These are phyloP conservation scores for Aspergillus indologenus DNA, from an alignment of 495 filamentous ascomycete species.

Conservation along the genomic window DNA sequence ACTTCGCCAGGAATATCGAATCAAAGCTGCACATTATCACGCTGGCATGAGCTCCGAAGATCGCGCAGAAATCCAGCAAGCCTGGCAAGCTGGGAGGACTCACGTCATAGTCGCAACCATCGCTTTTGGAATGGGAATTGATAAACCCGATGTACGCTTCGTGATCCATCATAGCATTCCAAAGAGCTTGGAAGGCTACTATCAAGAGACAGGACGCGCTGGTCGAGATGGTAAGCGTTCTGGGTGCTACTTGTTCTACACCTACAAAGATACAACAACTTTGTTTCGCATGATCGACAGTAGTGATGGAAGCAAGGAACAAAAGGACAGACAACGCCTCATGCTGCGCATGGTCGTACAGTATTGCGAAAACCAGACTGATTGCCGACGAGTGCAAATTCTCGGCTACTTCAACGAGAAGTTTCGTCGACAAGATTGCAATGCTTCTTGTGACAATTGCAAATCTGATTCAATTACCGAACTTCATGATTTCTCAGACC, in stretches of 20 bases:
- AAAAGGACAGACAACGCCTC: constrained; percentile 75
- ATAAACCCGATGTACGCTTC: constrained; percentile 93
- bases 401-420: constrained; percentile 87
- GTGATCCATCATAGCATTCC: constrained; percentile 90
- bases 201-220: constrained; percentile 94
- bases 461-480: constrained; percentile 64
- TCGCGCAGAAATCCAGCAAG: constrained; percentile 64
- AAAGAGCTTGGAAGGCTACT: constrained; percentile 96
- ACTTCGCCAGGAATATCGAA: constrained; percentile 55
- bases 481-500: constrained; percentile 68
- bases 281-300: constrained; percentile 73
- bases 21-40: constrained; percentile 83
- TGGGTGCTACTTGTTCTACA: constrained; percentile 86
- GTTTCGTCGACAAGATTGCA: constrained; percentile 70
- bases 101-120: constrained; percentile 98
- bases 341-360: constrained; percentile 82
- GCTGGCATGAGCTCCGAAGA: constrained; percentile 64
- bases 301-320: constrained; percentile 67
- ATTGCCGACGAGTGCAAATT: constrained; percentile 85
- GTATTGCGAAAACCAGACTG: constrained; percentile 82
- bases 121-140: constrained; percentile 98
- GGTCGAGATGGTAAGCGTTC: constrained; percentile 86
- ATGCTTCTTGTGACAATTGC: constrained; percentile 82
- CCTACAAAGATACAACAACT: constrained; percentile 65
- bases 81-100: constrained; percentile 75